These are phyloP conservation scores for Yamadazyma phyllophila DNA, from an alignment of 805 yeast species.

Conservation along the genomic window DNA sequence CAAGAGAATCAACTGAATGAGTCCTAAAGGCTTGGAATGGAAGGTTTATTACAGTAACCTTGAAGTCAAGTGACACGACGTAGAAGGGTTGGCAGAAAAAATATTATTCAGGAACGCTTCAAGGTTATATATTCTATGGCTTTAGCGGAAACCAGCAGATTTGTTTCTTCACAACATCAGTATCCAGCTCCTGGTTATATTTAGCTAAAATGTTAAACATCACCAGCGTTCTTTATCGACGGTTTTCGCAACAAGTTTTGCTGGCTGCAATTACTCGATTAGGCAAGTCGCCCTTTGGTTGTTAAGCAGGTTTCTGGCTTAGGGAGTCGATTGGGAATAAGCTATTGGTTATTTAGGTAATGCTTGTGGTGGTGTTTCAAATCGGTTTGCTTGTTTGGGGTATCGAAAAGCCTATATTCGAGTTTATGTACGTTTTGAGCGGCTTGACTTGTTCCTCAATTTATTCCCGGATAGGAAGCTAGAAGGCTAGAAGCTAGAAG, in stretches of 20 bases:
- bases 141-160: conserved; percentile 3
- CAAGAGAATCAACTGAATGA: conserved; percentile 15
- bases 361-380: no score
- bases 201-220: background rate
- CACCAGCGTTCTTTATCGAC: background rate
- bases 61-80: background rate
- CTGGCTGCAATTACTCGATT: conserved; percentile 12
- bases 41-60: no score
- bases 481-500: no score
- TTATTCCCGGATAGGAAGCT: no score
- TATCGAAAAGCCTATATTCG: no score
- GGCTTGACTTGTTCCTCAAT: no score
- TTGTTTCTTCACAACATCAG: background rate
- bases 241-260: conserved; percentile 9
- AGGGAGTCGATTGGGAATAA: background rate
- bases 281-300: background rate
- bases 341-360: background rate
- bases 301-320: no score
- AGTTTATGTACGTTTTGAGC: no score
- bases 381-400: no score
- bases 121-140: conserved; percentile 4
- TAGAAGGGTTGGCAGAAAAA: background rate
- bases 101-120: conserved; percentile 4
- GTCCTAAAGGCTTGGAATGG: conserved; percentile 6
- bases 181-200: conserved; percentile 7